Percentiles rank a stretch among this genome's conserved stretches.
Evolutionary conservation across 2,329 filamentous ascomycete species (phyloP).

Genomic region (Apiospora kogelbergensis): DNA sequence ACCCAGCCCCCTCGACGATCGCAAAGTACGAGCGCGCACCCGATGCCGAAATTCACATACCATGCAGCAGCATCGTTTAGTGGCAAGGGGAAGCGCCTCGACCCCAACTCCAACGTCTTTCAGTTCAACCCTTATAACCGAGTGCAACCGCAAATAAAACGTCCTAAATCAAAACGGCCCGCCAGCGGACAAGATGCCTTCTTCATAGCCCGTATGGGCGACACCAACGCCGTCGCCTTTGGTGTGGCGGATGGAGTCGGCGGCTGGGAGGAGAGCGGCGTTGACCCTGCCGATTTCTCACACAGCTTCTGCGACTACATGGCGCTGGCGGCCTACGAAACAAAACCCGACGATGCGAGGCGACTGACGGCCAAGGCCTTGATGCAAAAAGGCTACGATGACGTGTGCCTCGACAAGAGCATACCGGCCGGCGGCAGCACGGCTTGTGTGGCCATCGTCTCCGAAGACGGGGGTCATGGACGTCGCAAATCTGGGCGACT

Average conservation of each 20-base stretch:
- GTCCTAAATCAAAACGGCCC: slow-evolving; percentile 61
- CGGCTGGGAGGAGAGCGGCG: slow-evolving; percentile 88
- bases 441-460: slow-evolving; percentile 80
- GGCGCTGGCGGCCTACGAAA: slow-evolving; percentile 70
- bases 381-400: slow-evolving; percentile 82
- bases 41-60: slow-evolving; percentile 55
- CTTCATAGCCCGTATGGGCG: slow-evolving; percentile 81
- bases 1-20: slow-evolving; percentile 22
- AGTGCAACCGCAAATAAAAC: slow-evolving; percentile 52
- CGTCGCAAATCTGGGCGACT: slow-evolving; percentile 93
- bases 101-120: slow-evolving; percentile 68
- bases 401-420: slow-evolving; percentile 69
- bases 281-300: slow-evolving; percentile 94
- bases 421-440: slow-evolving; percentile 88
- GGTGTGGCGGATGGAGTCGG: slow-evolving; percentile 94
- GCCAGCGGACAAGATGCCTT: slow-evolving; percentile 94
- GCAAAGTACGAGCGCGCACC: slow-evolving; percentile 18
- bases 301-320: slow-evolving; percentile 93
- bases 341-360: slow-evolving; percentile 35
- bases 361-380: slow-evolving; percentile 64
- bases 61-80: slow-evolving; percentile 74
- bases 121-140: slow-evolving; percentile 68
- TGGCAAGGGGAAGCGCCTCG: slow-evolving; percentile 68
- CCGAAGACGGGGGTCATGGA: slow-evolving; percentile 76
- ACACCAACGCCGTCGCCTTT: slow-evolving; percentile 71